Evolutionary conservation across 2,329 filamentous ascomycete genomes (phyloP).

Genomic region (Aspergillus intermedius): DNA sequence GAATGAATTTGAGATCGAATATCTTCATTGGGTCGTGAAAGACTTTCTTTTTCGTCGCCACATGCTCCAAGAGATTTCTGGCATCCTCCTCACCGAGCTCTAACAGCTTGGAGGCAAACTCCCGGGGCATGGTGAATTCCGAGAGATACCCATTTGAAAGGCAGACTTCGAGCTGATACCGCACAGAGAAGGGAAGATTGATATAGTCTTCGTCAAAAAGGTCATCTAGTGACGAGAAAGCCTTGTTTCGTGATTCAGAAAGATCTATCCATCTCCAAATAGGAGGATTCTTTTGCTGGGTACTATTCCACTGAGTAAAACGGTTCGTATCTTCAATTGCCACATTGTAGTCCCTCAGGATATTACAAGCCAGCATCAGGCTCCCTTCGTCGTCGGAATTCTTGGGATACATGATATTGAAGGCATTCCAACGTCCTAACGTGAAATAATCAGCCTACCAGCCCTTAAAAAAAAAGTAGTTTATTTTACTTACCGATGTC

Average conservation of each 20-base stretch:
- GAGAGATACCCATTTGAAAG: conserved; percentile 72
- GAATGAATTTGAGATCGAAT: conserved; percentile 49
- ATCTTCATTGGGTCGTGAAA: conserved; percentile 67
- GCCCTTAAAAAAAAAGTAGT: neutral
- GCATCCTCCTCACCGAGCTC: conserved; percentile 50
- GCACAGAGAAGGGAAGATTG: conserved; percentile 60
- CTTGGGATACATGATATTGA: conserved; percentile 45
- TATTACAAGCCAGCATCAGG: conserved; percentile 43
- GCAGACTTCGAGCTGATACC: conserved; percentile 90
- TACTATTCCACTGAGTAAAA: conserved; percentile 36
- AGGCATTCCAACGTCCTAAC: conserved; percentile 58
- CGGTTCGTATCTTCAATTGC: conserved; percentile 37
- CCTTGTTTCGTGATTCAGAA: conserved; percentile 18
- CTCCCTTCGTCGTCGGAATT: conserved; percentile 19
- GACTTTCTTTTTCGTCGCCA: conserved; percentile 57
- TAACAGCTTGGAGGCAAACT: conserved; percentile 61
- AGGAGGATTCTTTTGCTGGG: conserved; percentile 11
- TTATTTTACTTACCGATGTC: conserved; percentile 47
- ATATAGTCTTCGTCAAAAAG: conserved; percentile 29
- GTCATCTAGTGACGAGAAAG: conserved; percentile 26
- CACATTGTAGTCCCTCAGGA: conserved; percentile 69
- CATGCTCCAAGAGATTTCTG: conserved; percentile 64
- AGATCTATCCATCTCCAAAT: conserved; percentile 39
- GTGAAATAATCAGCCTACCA: neutral
- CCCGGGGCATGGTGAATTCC: conserved; percentile 63